Conservation (phyloP, 257 asterid genomes). For the Thymus mandschuricus region DNA sequence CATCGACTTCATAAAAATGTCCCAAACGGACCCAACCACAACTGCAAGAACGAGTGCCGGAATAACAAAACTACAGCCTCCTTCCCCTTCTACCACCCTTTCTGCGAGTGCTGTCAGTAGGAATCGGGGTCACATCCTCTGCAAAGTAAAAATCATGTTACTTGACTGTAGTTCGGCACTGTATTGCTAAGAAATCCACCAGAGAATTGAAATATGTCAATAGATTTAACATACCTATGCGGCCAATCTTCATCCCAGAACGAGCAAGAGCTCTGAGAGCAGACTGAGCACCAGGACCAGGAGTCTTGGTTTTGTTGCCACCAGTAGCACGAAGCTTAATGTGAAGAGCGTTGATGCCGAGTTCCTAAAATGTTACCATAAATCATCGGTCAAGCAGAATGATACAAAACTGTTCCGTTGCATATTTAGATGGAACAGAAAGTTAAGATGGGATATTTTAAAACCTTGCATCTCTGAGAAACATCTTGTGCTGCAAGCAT, state of each 20-base stretch:
- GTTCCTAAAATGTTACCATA: conserved; percentile 50
- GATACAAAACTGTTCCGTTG: background rate
- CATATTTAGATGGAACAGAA: background rate
- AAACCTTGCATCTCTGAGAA: conserved; percentile 88
- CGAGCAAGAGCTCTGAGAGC: conserved; percentile 96
- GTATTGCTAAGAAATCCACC: too few species aligned
- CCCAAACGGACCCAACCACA: background rate
- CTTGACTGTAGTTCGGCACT: background rate
- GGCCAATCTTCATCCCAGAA: conserved; percentile 94
- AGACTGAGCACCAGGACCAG: conserved; percentile 96
- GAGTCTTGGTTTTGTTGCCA: conserved; percentile 92
- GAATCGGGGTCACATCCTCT: conserved; percentile 96
- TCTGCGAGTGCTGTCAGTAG: conserved; percentile 88
- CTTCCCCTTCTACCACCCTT: conserved; percentile 97
- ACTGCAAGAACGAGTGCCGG: background rate
- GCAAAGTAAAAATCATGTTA: background rate
- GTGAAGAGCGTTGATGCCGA: conserved; percentile 85
- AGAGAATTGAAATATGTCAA: background rate
- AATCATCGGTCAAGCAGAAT: background rate
- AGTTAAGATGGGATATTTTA: background rate
- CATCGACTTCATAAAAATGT: background rate
- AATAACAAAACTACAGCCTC: conserved; percentile 52
- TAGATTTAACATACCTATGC: conserved; percentile 56
- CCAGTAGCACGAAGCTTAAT: conserved; percentile 94
- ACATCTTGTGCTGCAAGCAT: conserved; percentile 98